Evolutionary conservation across 805 yeast species (phyloP).

Genomic region (Saccharomycodes ludwigii): DNA sequence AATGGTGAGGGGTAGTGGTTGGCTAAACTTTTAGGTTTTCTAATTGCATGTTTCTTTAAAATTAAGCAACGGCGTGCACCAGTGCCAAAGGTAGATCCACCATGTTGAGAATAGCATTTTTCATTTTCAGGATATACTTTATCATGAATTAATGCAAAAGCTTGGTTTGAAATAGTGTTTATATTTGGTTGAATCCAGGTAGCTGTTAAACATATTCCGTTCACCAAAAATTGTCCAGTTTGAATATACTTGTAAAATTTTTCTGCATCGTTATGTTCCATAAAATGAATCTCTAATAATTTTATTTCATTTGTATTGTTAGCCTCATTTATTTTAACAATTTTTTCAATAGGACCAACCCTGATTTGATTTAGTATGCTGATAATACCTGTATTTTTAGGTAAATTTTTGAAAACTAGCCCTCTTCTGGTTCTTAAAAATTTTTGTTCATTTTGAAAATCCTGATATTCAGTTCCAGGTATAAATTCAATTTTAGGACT

Average conservation of each 20-base stretch:
- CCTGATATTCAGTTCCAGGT: too few species aligned
- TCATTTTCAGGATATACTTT: constrained; percentile 6
- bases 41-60: constrained; percentile 27
- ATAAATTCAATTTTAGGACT: too few species aligned
- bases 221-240: constrained; percentile 43
- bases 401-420: constrained; percentile 28
- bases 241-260: constrained; percentile 39
- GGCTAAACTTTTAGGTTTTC: constrained; percentile 9
- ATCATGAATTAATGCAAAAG: constrained; percentile 11
- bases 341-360: constrained; percentile 60
- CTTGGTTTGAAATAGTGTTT: constrained; percentile 1
- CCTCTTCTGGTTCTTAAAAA: constrained; percentile 15
- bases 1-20: constrained; percentile 2
- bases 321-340: constrained; percentile 20
- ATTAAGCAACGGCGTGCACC: constrained; percentile 49
- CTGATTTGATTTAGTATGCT: constrained; percentile 41
- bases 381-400: constrained; percentile 32
- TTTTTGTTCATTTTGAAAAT: too few species aligned
- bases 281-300: constrained; percentile 37
- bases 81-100: constrained; percentile 24
- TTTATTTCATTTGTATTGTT: constrained; percentile 13
- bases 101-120: constrained; percentile 6
- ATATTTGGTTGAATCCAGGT: constrained; percentile 29
- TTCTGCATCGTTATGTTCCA: constrained; percentile 39
- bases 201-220: constrained; percentile 39